These are phyloP conservation scores for Didymella arachidicola DNA, from an alignment of 2,329 filamentous ascomycete species.

Conservation along the genomic window DNA sequence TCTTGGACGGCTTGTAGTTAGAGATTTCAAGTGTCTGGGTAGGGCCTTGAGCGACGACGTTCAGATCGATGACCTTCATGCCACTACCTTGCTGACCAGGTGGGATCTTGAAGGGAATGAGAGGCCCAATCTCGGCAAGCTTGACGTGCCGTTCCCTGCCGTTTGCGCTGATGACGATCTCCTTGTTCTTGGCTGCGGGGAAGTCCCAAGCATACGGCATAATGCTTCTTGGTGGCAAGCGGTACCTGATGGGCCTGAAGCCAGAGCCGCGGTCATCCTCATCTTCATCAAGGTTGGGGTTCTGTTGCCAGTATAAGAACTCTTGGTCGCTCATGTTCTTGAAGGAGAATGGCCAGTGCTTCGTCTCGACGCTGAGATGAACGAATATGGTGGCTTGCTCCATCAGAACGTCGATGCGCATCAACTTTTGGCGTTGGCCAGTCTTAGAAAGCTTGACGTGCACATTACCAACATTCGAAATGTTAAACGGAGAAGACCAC, in stretches of 20 bases:
- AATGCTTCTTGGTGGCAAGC: slow-evolving; percentile 90
- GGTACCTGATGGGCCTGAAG: slow-evolving; percentile 92
- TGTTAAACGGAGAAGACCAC: slow-evolving; percentile 98
- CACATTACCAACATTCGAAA: slow-evolving; percentile 89
- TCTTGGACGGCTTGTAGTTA: slow-evolving; percentile 92
- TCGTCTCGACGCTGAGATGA: slow-evolving; percentile 86
- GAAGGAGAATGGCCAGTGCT: slow-evolving; percentile 98
- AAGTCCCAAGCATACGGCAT: slow-evolving; percentile 99
- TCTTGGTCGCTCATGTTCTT: slow-evolving; percentile 97
- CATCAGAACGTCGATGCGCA: slow-evolving; percentile 88
- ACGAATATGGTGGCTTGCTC: slow-evolving; percentile 94
- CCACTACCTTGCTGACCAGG: slow-evolving; percentile 67
- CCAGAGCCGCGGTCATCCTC: slow-evolving; percentile 81
- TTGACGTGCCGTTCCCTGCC: slow-evolving; percentile 90
- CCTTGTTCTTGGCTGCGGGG: slow-evolving; percentile 94
- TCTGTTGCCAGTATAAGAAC: slow-evolving; percentile 94
- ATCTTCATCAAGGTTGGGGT: slow-evolving; percentile 92
- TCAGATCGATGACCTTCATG: slow-evolving; percentile 93
- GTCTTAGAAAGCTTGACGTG: slow-evolving; percentile 94
- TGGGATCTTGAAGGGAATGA: slow-evolving; percentile 90
- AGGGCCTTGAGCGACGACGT: slow-evolving; percentile 92
- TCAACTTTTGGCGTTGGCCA: slow-evolving; percentile 85
- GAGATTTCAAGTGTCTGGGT: slow-evolving; percentile 94
- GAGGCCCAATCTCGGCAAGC: slow-evolving; percentile 93
- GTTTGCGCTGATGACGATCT: slow-evolving; percentile 81